These are phyloP conservation scores for Cyanidiococcus yangmingshanensis DNA, from an alignment of 23 red algal species.

Conservation along the genomic window DNA sequence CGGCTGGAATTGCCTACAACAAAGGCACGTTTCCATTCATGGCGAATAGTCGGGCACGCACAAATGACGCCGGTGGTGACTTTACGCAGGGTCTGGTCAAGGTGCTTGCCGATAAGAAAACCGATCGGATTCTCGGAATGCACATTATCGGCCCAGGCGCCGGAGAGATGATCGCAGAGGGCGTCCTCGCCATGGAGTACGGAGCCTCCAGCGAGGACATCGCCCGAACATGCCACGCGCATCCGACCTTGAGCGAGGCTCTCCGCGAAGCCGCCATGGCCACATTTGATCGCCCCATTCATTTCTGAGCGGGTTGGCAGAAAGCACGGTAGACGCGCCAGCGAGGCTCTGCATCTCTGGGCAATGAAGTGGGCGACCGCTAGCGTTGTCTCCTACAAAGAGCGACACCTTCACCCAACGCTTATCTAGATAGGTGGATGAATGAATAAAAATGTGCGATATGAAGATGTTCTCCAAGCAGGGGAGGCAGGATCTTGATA, in stretches of 20 bases:
- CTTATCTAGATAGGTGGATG: no score
- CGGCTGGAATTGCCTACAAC: constrained; percentile 62
- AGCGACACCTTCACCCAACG: no score
- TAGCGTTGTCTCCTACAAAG: no score
- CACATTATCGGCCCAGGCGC: constrained; percentile 92
- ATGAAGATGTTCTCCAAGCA: no score
- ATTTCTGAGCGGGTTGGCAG: constrained; percentile 69
- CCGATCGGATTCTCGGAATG: constrained; percentile 83
- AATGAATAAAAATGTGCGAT: no score
- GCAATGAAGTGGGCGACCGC: no score
- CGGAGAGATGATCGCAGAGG: constrained; percentile 95
- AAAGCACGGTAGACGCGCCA: no score
- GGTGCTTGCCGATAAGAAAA: constrained; percentile 83
- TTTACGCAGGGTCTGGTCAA: constrained; percentile 91
- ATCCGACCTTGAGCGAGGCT: constrained; percentile 89
- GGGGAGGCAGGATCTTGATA: no score
- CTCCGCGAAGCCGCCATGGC: constrained; percentile 94
- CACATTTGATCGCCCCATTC: constrained; percentile 80
- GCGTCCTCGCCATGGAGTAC: constrained; percentile 89
- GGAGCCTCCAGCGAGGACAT: constrained; percentile 90
- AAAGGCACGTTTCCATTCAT: constrained; percentile 96
- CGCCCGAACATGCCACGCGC: constrained; percentile 90
- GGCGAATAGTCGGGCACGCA: constrained; percentile 90
- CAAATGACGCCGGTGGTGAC: constrained; percentile 91
- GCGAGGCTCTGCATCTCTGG: no score